Evolutionary conservation across 1,284 basidiomycete species (phyloP).

Genomic region (Ceratobasidium sp.): DNA sequence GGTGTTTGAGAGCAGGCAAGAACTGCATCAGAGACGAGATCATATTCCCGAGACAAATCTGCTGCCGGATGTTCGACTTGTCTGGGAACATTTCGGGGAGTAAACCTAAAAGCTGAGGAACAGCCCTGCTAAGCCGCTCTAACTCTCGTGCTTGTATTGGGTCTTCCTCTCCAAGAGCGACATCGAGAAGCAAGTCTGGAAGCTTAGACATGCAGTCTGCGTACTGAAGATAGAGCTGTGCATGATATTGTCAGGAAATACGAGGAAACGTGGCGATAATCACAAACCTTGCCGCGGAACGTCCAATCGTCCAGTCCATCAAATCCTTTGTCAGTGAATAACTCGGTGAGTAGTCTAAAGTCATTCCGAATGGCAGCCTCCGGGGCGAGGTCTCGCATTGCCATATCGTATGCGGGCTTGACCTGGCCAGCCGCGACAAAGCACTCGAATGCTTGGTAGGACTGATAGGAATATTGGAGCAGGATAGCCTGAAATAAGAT

Average conservation of each 20-base stretch:
- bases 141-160: conserved; percentile 64
- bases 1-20: conserved; percentile 68
- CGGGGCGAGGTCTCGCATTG: conserved; percentile 85
- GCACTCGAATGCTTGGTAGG: conserved; percentile 82
- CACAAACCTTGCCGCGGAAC: conserved; percentile 77
- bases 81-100: conserved; percentile 74
- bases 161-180: conserved; percentile 59
- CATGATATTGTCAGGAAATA: conserved; percentile 29
- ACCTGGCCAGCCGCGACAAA: conserved; percentile 78
- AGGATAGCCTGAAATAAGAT: conserved; percentile 66
- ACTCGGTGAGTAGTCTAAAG: conserved; percentile 71
- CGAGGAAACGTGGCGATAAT: neutral
- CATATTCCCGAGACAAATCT: conserved; percentile 78
- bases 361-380: conserved; percentile 89
- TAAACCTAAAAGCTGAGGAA: conserved; percentile 74
- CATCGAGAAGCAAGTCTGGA: conserved; percentile 62
- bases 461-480: conserved; percentile 69
- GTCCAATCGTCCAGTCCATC: conserved; percentile 78
- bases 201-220: conserved; percentile 70
- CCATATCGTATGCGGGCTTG: conserved; percentile 83
- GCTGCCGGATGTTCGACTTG: conserved; percentile 67
- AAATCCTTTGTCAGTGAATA: conserved; percentile 77
- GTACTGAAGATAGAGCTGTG: conserved; percentile 76
- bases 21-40: conserved; percentile 68
- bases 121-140: conserved; percentile 66